Evolutionary conservation across 176 grass and related monocot species (phyloP), one percentile per base, ranked within the genome.

Genomic region (Saccharum officinarum): DNA sequence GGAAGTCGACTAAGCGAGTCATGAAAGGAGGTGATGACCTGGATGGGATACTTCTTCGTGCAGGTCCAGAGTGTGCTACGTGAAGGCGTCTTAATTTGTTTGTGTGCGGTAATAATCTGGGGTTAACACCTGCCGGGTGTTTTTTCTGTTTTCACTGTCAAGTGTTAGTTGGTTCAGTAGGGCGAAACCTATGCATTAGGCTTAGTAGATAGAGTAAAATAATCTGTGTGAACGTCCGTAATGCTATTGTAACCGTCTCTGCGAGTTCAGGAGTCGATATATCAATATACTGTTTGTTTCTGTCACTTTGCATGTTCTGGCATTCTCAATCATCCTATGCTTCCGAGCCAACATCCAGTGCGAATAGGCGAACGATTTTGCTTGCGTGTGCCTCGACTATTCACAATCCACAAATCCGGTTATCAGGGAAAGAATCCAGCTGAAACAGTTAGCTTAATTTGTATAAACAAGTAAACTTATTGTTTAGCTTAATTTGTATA

Each of bases 1-100:
- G 77, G 90, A 97, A 31, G 94, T 97, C 23, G 92, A 97, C 79
- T 97, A 78, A 94, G 79, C 61, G 59, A 46, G 20, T 38, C 36
- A 67, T 49, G 47, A 5, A 25, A 71, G 4, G 64, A 1, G 46
- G 4, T 84, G 23, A 8, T 74, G 33, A 44, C 17, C 20, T 10
- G 7, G 49, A 39, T 18, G n/a, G 4, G 33, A 10, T 7, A 1
- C 0, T 8, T 18, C 54, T 25, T 47, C n/a, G 9, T 54, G 44
- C 31, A 50, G 28, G 64, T 52, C 10, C 30, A 2, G 39, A 28
- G 22, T 18, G 10, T 15, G 55, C 6, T 38, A 38, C 39, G 20
- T 63, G 5, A n/a, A 62, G 54, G 81, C 9, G 26, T 69, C 26
- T 36, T 7, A 8, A 20, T 72, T 41, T 61, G 70, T 25, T 30